Evolutionary conservation across 208 protist genomes (phyloP), one percentile per base, ranked within the genome.

Genomic region (Leptomonas pyrrhocoris): DNA sequence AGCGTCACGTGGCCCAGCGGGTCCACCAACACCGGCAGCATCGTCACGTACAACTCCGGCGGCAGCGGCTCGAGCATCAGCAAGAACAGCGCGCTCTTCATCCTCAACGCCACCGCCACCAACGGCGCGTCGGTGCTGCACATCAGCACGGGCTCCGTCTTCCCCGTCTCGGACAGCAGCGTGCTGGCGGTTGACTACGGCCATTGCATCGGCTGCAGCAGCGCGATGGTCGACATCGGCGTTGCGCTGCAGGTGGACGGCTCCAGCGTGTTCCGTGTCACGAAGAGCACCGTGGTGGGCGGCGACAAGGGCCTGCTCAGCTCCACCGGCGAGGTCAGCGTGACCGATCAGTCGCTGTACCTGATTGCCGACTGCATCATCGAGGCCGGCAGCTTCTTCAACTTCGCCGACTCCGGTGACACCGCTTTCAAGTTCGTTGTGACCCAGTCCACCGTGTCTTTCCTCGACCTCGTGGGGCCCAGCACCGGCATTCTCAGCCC

Each of bases 221-320:
- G 34, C 45, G 57, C 57, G 18, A 21, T 64, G n/a, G 57, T 73
- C 28, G 27, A 7, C 50, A 59, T 64, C 31, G 19, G 36, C 23
- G n/a, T 12, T 21, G 45, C 56, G 36, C 56, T 73, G 43, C 16
- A 30, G 36, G 48, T 73, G 25, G 28, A 38, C 30, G 28, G 40
- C 34, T 56, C 57, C 68, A 73, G 68, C 57, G 4, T 73, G 42
- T 65, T 73, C 55, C 68, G 68, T n/a, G 34, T 73, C 34, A 49
- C 21, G 25, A 27, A 65, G 18, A 21, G 50, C 51, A 27, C n/a
- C 13, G 46, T 21, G 28, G 31, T 45, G n/a, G 31, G 30, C 11
- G 18, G 36, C 50, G n/a, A 16, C 28, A 19, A 28, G 11, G 45
- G 43, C 27, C 48, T 73, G 21, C 40, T 73, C 55, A 9, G 28